phyloP scores from a whole-genome alignment of 495 filamentous ascomycete species.

The Melanomma pulvis-pyrius region DNA sequence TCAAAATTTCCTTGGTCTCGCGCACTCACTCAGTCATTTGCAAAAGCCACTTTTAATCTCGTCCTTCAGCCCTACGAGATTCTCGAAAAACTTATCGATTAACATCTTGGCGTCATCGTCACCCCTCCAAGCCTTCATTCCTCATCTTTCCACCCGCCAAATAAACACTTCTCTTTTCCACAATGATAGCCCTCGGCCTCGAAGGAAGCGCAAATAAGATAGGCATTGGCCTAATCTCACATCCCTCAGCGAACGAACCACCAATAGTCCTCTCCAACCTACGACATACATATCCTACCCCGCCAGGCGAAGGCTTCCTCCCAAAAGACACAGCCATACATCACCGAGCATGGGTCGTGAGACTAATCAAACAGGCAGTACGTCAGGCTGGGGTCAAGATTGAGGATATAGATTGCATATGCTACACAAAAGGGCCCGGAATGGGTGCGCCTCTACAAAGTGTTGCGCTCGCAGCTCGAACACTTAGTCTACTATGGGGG shows the following conservation, averaged over 20 bases:
- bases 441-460: conserved; percentile 96
- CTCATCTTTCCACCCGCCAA: neutral
- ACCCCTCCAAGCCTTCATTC: neutral
- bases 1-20: neutral
- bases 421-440: conserved; percentile 92
- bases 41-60: neutral
- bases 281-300: conserved; percentile 88
- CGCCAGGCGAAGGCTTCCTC: conserved; percentile 91
- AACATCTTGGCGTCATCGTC: conserved; percentile 10
- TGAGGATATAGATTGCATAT: conserved; percentile 81
- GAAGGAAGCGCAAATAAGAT: conserved; percentile 98
- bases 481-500: conserved; percentile 81
- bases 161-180: conserved; percentile 19
- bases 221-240: conserved; percentile 88
- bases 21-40: neutral
- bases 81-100: conserved; percentile 24
- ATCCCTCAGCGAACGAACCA: conserved; percentile 57
- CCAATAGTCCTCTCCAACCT: conserved; percentile 88
- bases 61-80: conserved; percentile 1
- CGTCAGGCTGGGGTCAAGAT: conserved; percentile 63
- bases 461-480: conserved; percentile 82
- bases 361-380: conserved; percentile 75
- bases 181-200: conserved; percentile 85
- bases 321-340: conserved; percentile 95
- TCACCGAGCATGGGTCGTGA: conserved; percentile 83